phyloP scores from a whole-genome alignment of 75 land plant genomes.

The Cryptomeria japonica region DNA sequence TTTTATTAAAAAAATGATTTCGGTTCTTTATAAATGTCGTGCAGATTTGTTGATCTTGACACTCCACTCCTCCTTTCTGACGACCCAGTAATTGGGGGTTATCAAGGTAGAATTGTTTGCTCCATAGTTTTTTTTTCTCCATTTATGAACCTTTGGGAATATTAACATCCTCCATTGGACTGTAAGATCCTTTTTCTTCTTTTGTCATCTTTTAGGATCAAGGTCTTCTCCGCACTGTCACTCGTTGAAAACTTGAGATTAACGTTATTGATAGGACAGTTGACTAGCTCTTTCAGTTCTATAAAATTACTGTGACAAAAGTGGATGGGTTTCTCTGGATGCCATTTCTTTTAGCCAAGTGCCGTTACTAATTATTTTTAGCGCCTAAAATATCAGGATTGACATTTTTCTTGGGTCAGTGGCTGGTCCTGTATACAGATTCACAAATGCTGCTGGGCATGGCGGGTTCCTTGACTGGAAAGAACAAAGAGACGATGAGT shows the following conservation, averaged over 20 bases:
- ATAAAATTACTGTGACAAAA: neutral
- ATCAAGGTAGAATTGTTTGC: constrained; percentile 52
- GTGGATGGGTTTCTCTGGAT: neutral
- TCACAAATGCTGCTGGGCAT: constrained; percentile 57
- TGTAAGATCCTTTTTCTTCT: neutral
- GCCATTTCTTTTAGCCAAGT: neutral
- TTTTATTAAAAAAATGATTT: neutral
- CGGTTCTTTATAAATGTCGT: neutral
- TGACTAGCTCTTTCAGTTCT: neutral
- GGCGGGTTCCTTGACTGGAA: constrained; percentile 71
- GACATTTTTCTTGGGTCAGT: constrained; percentile 18
- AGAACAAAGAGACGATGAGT: neutral
- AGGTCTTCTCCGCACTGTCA: neutral
- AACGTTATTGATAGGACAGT: neutral
- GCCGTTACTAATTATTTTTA: neutral
- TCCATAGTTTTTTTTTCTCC: neutral
- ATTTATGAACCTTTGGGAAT: neutral
- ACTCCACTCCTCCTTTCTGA: constrained; percentile 75
- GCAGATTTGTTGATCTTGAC: constrained; percentile 79
- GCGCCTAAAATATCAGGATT: neutral
- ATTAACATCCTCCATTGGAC: neutral
- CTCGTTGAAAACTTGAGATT: neutral
- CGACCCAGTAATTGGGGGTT: constrained; percentile 84
- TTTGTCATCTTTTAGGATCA: neutral
- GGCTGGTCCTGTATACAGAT: constrained; percentile 55